Conservation (phyloP, 2,329 filamentous ascomycete species). For the Aspergillus sergii region DNA sequence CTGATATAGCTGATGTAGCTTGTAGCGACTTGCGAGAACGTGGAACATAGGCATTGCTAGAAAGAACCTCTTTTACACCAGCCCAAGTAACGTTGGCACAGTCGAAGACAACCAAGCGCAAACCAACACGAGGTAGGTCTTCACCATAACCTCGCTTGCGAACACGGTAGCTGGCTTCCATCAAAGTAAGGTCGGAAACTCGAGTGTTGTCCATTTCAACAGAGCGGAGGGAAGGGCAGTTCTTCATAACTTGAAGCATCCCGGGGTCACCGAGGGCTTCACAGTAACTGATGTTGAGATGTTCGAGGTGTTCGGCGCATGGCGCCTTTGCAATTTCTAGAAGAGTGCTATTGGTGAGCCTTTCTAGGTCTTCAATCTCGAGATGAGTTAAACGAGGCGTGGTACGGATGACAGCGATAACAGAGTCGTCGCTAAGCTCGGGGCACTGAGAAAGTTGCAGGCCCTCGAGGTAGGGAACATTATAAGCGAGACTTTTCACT, state of each 20-base stretch:
- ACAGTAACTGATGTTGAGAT: constrained; percentile 88
- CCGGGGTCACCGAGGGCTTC: constrained; percentile 81
- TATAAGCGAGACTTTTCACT: constrained; percentile 70
- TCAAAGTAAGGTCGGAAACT: constrained; percentile 81
- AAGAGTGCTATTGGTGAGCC: constrained; percentile 74
- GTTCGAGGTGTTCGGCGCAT: constrained; percentile 70
- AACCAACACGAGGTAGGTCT: constrained; percentile 59
- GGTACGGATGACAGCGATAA: constrained; percentile 73
- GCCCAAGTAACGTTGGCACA: constrained; percentile 92
- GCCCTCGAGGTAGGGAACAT: constrained; percentile 78
- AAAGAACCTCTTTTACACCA: constrained; percentile 82
- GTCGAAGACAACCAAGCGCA: constrained; percentile 84
- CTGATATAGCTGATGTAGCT: constrained; percentile 33
- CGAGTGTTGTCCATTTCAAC: constrained; percentile 93
- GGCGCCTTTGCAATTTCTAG: constrained; percentile 75
- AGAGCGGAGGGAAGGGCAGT: constrained; percentile 68
- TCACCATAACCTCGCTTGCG: constrained; percentile 63
- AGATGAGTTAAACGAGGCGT: constrained; percentile 79
- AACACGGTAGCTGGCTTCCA: constrained; percentile 82
- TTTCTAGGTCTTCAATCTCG: constrained; percentile 82
- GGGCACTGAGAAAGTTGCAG: constrained; percentile 79
- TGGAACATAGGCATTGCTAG: constrained; percentile 75
- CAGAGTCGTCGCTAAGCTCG: constrained; percentile 71
- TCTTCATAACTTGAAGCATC: constrained; percentile 79
- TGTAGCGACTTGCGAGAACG: constrained; percentile 46